Percentiles rank a stretch among this genome's conserved stretches.
Evolutionary conservation across 1,284 basidiomycete species (phyloP).

Genomic region (Pyrrhoderma noxium): DNA sequence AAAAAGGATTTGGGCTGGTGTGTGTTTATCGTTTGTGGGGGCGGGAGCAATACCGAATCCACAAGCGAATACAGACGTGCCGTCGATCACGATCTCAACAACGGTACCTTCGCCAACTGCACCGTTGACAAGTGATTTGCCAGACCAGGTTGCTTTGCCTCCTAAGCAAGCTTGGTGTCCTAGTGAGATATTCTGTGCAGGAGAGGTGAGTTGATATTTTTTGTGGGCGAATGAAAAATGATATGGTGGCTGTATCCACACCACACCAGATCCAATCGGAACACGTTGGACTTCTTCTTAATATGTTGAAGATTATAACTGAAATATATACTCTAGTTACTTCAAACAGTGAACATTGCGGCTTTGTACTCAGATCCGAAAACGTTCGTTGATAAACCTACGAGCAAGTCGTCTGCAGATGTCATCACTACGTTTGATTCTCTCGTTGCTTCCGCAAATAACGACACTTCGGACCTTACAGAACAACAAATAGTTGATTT

Average conservation of each 20-base stretch:
- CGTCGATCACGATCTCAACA: constrained; percentile 45
- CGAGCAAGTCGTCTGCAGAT: constrained; percentile 51
- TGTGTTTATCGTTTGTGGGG: too few relatives aligned
- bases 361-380: constrained; percentile 76
- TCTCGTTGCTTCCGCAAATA: constrained; percentile 13
- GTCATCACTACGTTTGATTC: constrained; percentile 57
- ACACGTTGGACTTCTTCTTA: too few relatives aligned
- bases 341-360: constrained; percentile 83
- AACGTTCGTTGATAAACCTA: constrained; percentile 90
- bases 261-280: not conserved
- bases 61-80: constrained; percentile 20
- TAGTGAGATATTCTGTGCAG: constrained; percentile 78
- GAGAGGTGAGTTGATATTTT: constrained; percentile 51
- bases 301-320: too few relatives aligned
- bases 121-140: constrained; percentile 45
- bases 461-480: constrained; percentile 34
- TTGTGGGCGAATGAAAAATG: too few relatives aligned
- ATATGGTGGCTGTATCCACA: too few relatives aligned
- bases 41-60: too few relatives aligned
- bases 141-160: constrained; percentile 63
- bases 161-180: constrained; percentile 74
- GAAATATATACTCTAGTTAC: constrained; percentile 33
- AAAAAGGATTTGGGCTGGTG: too few relatives aligned
- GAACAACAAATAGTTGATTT: constrained; percentile 61
- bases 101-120: constrained; percentile 58